Evolutionary conservation across 129 eudicot species (phyloP), one percentile per base, ranked within the genome.

Genomic region (Ambrosia artemisiifolia): DNA sequence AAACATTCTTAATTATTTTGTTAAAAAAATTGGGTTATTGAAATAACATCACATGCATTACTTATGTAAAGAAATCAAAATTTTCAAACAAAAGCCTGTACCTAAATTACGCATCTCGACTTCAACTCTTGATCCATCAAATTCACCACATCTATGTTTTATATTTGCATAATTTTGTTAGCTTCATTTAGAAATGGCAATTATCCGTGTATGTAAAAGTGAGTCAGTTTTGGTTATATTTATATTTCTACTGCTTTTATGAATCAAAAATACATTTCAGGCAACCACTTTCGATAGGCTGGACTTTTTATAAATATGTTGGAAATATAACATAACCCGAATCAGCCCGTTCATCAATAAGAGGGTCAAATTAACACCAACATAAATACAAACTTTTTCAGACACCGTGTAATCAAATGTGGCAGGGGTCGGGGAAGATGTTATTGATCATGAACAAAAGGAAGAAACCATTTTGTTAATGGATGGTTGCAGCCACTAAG

Each of bases 381-480:
- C 44, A 61, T 5, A 61, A 61, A 34, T 13, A 33, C 12, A 34
- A 14, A 33, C 13, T 14, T 61, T 61, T 61, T 33, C 6, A 33
- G 20, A 61, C 33, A 14, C 67, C 13, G 4, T 61, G 67, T 61
- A 2, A 62, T 28, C 55, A 3, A 13, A 20, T 43, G 68, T 42
- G 14, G 54, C 76, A 4, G 68, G 53, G 59, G 43, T 24, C 42
- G 32, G n/a, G 46, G 28, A 75, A 51, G 55, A 47, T 11, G 77
- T 12, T 35, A 51, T 34, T 34, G 74, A 10, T 33, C 24, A 51
- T 69, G 74, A 69, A 34, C 17, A 35, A 18, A 11, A 40, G 11
- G 74, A 53, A 69, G 63, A 69, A 70, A 42, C 14, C 4, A 18
- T 8, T 40, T 44, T 63, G 63, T 47, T 63, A 63, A 63, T n/a